Evolutionary conservation across 148 eudicot genomes (phyloP).

Genomic region (Arbutus unedo): DNA sequence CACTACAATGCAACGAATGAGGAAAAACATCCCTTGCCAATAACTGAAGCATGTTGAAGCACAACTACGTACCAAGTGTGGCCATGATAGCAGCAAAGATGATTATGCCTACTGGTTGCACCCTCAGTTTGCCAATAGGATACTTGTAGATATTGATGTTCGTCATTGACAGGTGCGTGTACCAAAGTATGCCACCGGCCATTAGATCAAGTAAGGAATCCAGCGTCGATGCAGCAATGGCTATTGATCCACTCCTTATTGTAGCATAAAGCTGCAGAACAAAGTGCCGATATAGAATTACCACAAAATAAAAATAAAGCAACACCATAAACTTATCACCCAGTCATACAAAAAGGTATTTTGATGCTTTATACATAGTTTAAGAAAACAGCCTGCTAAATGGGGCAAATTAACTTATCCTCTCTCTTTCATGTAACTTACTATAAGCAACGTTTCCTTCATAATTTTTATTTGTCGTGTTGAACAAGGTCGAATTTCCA

Average conservation of each 20-base stretch:
- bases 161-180: constrained; percentile 86
- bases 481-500: too few relatives aligned
- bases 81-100: constrained; percentile 97
- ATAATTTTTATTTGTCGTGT: too few relatives aligned
- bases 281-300: neutral
- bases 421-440: too few relatives aligned
- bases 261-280: constrained; percentile 71
- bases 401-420: too few relatives aligned
- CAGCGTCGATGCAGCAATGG: constrained; percentile 92
- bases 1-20: too few relatives aligned
- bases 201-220: constrained; percentile 93
- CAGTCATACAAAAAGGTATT: neutral
- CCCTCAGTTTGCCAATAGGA: constrained; percentile 92
- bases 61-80: constrained; percentile 61
- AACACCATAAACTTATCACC: neutral
- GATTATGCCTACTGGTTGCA: constrained; percentile 94
- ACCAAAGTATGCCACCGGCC: constrained; percentile 97
- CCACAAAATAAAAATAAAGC: neutral
- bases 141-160: constrained; percentile 77
- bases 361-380: neutral
- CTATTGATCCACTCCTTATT: constrained; percentile 73
- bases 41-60: neutral
- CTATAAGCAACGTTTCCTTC: too few relatives aligned
- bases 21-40: neutral
- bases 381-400: too few relatives aligned